Conservation (phyloP, 164 flowering plant species). For the Cinnamomum chago region DNA sequence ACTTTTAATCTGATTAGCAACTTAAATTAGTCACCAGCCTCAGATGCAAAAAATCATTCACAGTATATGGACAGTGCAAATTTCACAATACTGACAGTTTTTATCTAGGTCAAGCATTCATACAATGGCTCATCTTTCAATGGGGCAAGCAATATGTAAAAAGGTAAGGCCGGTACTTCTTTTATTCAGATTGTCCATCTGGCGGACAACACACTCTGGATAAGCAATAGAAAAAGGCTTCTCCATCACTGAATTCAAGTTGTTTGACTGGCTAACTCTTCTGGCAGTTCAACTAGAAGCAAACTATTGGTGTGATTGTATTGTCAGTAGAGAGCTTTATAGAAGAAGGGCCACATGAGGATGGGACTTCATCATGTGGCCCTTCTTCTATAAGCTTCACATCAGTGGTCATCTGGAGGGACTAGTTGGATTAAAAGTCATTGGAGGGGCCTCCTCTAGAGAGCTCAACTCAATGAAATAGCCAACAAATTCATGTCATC, state of each 20-base stretch:
- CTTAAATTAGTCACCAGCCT: background rate
- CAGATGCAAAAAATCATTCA: background rate
- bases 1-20: background rate
- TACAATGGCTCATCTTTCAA: no score
- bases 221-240: background rate
- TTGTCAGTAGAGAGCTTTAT: background rate
- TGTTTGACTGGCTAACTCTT: background rate
- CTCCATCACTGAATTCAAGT: background rate
- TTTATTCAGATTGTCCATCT: no score
- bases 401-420: background rate
- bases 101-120: background rate
- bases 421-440: background rate
- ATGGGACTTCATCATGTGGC: no score
- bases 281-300: background rate
- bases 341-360: no score
- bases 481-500: background rate
- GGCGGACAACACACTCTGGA: background rate
- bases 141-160: no score
- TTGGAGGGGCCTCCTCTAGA: background rate
- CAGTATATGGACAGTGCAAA: background rate
- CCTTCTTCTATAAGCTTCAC: background rate
- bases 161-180: no score
- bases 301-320: background rate
- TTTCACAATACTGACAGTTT: background rate
- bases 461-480: background rate